Evolutionary conservation across 495 filamentous ascomycete species (phyloP), one percentile per base, ranked within the genome.

Genomic region (Aspergillus olivimuriae): DNA sequence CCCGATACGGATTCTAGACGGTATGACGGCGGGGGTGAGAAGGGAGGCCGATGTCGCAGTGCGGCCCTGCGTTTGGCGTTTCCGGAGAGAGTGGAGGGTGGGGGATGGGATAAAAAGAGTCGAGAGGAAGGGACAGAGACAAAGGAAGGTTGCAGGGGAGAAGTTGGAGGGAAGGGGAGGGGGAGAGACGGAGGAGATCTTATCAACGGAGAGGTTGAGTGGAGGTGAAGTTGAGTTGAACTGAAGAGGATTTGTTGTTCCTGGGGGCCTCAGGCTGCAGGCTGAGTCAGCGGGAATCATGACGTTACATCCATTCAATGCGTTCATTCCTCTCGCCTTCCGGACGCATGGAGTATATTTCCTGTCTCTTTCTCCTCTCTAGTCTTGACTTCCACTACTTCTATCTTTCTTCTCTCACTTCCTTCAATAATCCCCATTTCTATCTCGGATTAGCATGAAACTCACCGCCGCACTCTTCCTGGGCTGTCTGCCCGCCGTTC

Each of bases 371-470:
- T 1, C 35, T 21, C 12, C 10, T 12, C 14, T 38, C 31, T 15
- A n/a, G n/a, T 39, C 36, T 39, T 23, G 17, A n/a, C n/a, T n/a
- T n/a, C 10, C 6, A 39, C 16, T 39, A 5, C 8, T n/a, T 20
- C 7, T 22, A 11, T 5, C 36, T 10, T 36, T 36, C n/a, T 32
- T 18, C 11, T 14, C 28, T n/a, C 23, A 14, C 30, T 10, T 33
- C 30, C 3, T 14, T 21, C 16, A 14, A 12, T 33, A 18, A 20
- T 26, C 8, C 7, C 14, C n/a, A 16, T 8, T 10, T 23, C 4
- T 21, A 22, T 20, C 17, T 38, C n/a, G 17, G 37, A 45, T 52
- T 57, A 73, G 19, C 4, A 89, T 89, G 86, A 84, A 75, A 60
- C 54, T 64, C 21, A 50, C 81, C 34, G 48, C 70, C 17, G 44